phyloP scores from a whole-genome alignment of 2,329 filamentous ascomycete genomes.

The Diaporthe sp. region DNA sequence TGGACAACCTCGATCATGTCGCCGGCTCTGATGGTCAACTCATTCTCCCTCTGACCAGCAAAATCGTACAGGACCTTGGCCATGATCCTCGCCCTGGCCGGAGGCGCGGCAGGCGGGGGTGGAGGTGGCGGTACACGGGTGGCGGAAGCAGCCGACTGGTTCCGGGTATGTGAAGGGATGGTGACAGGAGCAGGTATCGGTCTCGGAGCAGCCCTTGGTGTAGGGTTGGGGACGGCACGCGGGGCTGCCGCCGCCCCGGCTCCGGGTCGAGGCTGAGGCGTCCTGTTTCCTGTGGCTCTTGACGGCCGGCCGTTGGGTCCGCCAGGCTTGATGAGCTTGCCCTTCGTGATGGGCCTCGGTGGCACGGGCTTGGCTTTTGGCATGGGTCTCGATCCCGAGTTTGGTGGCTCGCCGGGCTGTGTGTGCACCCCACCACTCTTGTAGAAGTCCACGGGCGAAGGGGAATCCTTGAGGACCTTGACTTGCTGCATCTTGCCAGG shows the following conservation, averaged over 20 bases:
- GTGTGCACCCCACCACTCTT: conserved; percentile 95
- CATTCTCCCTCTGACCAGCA: conserved; percentile 83
- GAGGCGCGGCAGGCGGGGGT: conserved; percentile 74
- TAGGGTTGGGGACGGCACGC: conserved; percentile 41
- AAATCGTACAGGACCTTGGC: conserved; percentile 96
- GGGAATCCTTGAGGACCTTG: conserved; percentile 90
- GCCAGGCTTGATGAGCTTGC: conserved; percentile 90
- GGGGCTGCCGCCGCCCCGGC: conserved; percentile 40
- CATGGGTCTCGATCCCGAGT: conserved; percentile 83
- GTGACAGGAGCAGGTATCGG: conserved; percentile 44
- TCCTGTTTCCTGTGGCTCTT: conserved; percentile 67
- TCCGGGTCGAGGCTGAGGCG: conserved; percentile 55
- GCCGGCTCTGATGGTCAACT: conserved; percentile 82
- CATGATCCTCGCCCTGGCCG: conserved; percentile 76
- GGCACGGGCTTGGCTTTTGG: conserved; percentile 89
- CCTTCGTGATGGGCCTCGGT: conserved; percentile 89
- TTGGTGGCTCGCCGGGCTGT: conserved; percentile 83
- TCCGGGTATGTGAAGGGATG: conserved; percentile 64
- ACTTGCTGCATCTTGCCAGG: conserved; percentile 90
- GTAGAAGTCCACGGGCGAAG: conserved; percentile 82
- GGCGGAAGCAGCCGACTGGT: conserved; percentile 62
- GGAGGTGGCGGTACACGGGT: conserved; percentile 70
- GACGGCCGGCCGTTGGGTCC: conserved; percentile 86
- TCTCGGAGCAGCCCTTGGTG: conserved; percentile 21
- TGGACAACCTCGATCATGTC: conserved; percentile 91